phyloP scores from a whole-genome alignment of 805 yeast species.

The Hagleromyces aurorensis region DNA sequence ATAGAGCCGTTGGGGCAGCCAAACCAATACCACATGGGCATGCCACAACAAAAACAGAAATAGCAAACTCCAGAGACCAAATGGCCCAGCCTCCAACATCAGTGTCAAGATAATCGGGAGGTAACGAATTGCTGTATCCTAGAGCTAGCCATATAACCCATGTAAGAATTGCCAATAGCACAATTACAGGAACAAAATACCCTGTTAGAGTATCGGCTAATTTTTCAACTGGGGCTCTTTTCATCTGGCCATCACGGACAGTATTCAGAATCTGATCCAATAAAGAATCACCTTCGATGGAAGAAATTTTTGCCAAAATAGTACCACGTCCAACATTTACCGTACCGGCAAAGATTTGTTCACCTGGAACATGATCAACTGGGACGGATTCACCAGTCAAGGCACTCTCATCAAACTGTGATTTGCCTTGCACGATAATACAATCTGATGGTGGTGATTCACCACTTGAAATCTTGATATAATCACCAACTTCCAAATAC shows the following conservation, averaged over 20 bases:
- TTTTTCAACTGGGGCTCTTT: constrained; percentile 66
- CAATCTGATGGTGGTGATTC: constrained; percentile 57
- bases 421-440: constrained; percentile 38
- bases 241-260: constrained; percentile 66
- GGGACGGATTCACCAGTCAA: constrained; percentile 58
- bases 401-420: constrained; percentile 54
- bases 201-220: constrained; percentile 63
- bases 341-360: constrained; percentile 67
- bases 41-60: constrained; percentile 74
- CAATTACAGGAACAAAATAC: constrained; percentile 64
- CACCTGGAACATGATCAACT: constrained; percentile 49
- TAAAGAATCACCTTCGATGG: constrained; percentile 56
- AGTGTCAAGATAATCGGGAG: constrained; percentile 47
- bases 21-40: constrained; percentile 83
- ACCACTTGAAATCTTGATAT: constrained; percentile 42
- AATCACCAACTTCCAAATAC: constrained; percentile 45
- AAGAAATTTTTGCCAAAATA: constrained; percentile 46
- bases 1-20: constrained; percentile 79
- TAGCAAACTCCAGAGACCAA: constrained; percentile 72
- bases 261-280: constrained; percentile 62
- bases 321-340: constrained; percentile 52
- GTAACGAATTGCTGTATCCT: constrained; percentile 48
- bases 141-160: constrained; percentile 64
- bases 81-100: constrained; percentile 69
- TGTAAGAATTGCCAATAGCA: constrained; percentile 48